Evolutionary conservation across 805 yeast species (phyloP), one percentile per base, ranked within the genome.

Genomic region (Teunomyces pallodes): DNA sequence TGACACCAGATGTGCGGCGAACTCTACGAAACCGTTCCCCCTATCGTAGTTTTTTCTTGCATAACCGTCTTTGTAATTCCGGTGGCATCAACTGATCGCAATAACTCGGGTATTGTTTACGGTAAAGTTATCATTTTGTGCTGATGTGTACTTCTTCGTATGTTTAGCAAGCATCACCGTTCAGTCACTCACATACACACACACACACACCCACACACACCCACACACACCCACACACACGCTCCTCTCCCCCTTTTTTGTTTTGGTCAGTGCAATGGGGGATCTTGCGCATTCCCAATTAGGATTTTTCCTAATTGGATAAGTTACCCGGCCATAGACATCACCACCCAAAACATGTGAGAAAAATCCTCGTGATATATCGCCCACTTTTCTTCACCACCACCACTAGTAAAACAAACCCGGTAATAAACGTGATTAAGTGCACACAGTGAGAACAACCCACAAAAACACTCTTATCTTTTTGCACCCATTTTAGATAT

Each of bases 281-380:
- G 35, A 20, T 32, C 35, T 16, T 32, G 30, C 41, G 8, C 9
- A 8, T 6, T 38, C 41, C 41, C n/a, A 20, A n/a, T 26, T 20
- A 13, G 41, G 41, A 38, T 6, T 12, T n/a, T 38, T n/a, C 41
- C 30, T 24, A 10, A 24, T 38, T 26, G 9, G 13, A 26, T 3
- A 17, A 13, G 16, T 38, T 38, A 38, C 41, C 41, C 41, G 41
- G 30, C 1, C 41, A 38, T 17, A 38, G 41, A 38, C 30, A 38
- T 38, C 41, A 38, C 41, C 41, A 38, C 41, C 41, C 46, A 13
- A 14, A 14, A 24, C 49, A 33, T 48, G 51, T 48, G 51, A 48
- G 46, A 36, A 31, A 45, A 44, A 40, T 41, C 46, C 51, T 45
- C 51, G 51, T 48, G 48, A 48, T 48, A 29, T 46, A 44, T 39